A percentile compares a stretch with the other conserved stretches of the same genome.
These are phyloP conservation scores for Pseudoneurospora amorphoporcata DNA, from an alignment of 495 filamentous ascomycete genomes.

Conservation along the genomic window DNA sequence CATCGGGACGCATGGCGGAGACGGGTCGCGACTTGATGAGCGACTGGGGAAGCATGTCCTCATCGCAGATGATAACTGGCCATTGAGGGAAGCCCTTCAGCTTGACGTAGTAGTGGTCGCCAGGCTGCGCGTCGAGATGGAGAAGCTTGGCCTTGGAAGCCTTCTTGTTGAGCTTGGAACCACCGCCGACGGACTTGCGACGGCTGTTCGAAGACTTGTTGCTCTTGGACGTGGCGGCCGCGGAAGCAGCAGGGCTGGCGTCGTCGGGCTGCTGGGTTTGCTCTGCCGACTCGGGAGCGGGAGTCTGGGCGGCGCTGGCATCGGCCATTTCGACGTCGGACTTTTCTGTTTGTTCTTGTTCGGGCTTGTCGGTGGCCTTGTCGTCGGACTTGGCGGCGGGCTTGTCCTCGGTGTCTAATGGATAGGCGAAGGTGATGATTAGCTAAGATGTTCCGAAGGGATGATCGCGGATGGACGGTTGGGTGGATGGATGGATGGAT, in stretches of 20 bases:
- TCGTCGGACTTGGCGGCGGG: slow-evolving; percentile 9
- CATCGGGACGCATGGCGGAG: slow-evolving; percentile 67
- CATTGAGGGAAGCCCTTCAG: slow-evolving; percentile 85
- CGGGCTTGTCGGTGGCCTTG: slow-evolving; percentile 16
- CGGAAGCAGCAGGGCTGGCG: slow-evolving; percentile 14
- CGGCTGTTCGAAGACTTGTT: slow-evolving; percentile 36
- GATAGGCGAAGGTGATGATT: slow-evolving; percentile 3
- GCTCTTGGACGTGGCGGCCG: slow-evolving; percentile 20
- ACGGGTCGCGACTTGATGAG: slow-evolving; percentile 67
- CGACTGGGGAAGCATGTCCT: slow-evolving; percentile 72
- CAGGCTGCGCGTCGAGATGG: slow-evolving; percentile 70
- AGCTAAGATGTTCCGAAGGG: slow-evolving; percentile 5
- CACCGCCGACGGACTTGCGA: slow-evolving; percentile 59
- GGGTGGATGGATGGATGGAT: not conserved
- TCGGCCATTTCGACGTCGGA: slow-evolving; percentile 31
- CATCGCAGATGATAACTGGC: slow-evolving; percentile 84
- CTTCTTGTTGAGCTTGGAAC: slow-evolving; percentile 76
- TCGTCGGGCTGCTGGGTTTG: slow-evolving; percentile 17
- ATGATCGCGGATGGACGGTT: not conserved
- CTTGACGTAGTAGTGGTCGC: slow-evolving; percentile 75
- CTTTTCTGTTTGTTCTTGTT: slow-evolving; percentile 9
- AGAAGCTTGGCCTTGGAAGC: slow-evolving; percentile 60
- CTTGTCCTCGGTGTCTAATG: not conserved
- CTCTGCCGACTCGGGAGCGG: slow-evolving; percentile 17
- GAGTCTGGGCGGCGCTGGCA: slow-evolving; percentile 14